Evolutionary conservation across 1,284 basidiomycete genomes (phyloP).

Genomic region (Ustilago crameri): DNA sequence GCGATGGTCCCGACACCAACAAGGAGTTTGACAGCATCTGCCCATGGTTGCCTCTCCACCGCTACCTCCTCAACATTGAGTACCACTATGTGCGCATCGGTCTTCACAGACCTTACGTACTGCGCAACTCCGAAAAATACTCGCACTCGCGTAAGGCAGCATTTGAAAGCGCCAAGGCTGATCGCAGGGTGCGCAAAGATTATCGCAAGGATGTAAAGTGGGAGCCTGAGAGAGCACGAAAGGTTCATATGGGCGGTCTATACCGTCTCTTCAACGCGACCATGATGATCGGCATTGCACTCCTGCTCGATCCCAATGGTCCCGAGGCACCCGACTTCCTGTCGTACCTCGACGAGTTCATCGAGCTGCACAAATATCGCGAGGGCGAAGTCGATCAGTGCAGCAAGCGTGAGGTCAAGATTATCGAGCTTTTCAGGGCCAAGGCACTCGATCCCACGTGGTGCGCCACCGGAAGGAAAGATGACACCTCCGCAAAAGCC

Average conservation of each 20-base stretch:
- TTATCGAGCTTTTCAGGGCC: constrained; percentile 62
- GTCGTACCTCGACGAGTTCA: constrained; percentile 61
- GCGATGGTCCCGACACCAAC: constrained; percentile 55
- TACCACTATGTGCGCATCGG: constrained; percentile 63
- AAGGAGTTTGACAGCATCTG: constrained; percentile 56
- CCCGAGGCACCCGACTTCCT: constrained; percentile 51
- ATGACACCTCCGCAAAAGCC: constrained; percentile 12
- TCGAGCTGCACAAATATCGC: constrained; percentile 52
- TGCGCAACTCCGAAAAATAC: constrained; percentile 61
- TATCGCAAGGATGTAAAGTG: constrained; percentile 59
- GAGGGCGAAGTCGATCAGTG: constrained; percentile 60
- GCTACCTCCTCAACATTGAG: constrained; percentile 64
- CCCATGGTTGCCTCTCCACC: constrained; percentile 59
- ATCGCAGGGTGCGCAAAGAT: constrained; percentile 56
- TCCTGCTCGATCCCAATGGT: constrained; percentile 57
- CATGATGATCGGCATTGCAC: constrained; percentile 64
- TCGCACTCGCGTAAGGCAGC: constrained; percentile 54
- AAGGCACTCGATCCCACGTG: constrained; percentile 61
- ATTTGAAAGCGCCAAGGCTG: constrained; percentile 58
- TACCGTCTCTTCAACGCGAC: constrained; percentile 63
- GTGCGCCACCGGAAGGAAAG: constrained; percentile 50
- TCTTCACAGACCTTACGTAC: constrained; percentile 61
- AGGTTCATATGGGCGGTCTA: constrained; percentile 61
- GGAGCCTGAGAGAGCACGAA: constrained; percentile 55
- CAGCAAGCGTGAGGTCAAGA: constrained; percentile 63